Conservation (phyloP, 139 green algal genomes). For the Micromonas pusilla region DNA sequence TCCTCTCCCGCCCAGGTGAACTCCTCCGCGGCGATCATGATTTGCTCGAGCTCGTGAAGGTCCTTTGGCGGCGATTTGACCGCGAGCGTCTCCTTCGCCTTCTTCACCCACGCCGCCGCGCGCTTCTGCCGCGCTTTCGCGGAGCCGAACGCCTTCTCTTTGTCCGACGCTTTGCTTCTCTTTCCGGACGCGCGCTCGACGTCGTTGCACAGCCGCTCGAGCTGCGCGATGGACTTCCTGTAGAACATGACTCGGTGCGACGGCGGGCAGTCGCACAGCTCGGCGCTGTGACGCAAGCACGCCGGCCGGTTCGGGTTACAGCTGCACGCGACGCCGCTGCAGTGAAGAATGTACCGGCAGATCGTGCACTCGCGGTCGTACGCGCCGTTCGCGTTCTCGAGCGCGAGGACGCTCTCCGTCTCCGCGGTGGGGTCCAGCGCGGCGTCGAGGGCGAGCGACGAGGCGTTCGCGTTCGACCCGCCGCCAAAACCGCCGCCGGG, state of each 20-base stretch:
- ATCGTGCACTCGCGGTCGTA: slow-evolving; percentile 34
- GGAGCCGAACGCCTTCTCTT: not conserved
- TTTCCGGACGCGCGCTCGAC: slow-evolving; percentile 6
- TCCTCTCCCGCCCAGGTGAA: slow-evolving; percentile 20
- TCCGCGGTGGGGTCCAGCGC: slow-evolving; percentile 1
- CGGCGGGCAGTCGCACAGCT: slow-evolving; percentile 63
- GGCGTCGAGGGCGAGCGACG: not conserved
- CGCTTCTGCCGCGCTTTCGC: not conserved
- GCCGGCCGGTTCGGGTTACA: not conserved
- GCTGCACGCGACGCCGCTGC: slow-evolving; percentile 33
- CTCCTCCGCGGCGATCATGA: slow-evolving; percentile 10
- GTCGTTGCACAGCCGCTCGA: slow-evolving; percentile 40
- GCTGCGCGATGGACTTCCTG: slow-evolving; percentile 55
- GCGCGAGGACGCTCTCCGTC: slow-evolving; percentile 15
- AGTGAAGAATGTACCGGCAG: slow-evolving; percentile 37
- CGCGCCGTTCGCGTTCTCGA: not conserved
- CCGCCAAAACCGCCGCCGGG: too few relatives aligned
- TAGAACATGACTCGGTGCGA: slow-evolving; percentile 51
- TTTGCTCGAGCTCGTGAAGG: not conserved
- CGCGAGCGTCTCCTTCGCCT: not conserved
- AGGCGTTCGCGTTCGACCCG: too few relatives aligned
- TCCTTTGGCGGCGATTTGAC: not conserved
- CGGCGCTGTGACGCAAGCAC: slow-evolving; percentile 29
- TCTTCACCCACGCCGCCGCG: slow-evolving; percentile 5
- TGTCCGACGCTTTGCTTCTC: not conserved